phyloP scores from a whole-genome alignment of 768 basidiomycete species.

The Leccinum rimulosum region DNA sequence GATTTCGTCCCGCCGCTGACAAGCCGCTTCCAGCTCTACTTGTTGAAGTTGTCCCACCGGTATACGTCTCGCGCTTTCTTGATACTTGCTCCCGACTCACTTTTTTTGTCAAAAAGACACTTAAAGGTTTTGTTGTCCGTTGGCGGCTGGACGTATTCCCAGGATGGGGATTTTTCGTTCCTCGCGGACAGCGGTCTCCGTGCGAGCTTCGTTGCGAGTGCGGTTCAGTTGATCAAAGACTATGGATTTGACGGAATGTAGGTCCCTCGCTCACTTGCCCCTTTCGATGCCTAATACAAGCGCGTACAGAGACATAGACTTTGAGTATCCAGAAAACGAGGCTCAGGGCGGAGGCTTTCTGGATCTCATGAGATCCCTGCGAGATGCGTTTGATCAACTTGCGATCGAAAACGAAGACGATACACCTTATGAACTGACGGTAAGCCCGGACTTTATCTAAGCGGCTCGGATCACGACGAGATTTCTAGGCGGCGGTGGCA shows the following conservation, averaged over 20 bases:
- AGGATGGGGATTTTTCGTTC: conserved; percentile 65
- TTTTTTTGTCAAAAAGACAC: conserved; percentile 29
- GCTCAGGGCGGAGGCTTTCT: conserved; percentile 67
- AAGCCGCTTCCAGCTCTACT: conserved; percentile 33
- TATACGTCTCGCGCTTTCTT: conserved; percentile 12
- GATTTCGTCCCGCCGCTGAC: not conserved
- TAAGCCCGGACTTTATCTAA: conserved; percentile 10
- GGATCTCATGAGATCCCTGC: conserved; percentile 57
- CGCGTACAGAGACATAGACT: conserved; percentile 63
- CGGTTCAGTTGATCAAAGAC: conserved; percentile 64
- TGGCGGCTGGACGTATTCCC: conserved; percentile 71
- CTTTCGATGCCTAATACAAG: not conserved
- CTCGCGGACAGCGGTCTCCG: conserved; percentile 50
- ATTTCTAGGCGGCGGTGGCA: conserved; percentile 50
- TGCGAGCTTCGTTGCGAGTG: conserved; percentile 55
- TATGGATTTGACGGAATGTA: conserved; percentile 82
- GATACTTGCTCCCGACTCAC: not conserved
- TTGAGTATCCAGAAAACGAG: conserved; percentile 65
- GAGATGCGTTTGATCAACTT: conserved; percentile 60
- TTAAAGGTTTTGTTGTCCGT: conserved; percentile 52
- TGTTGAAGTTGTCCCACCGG: conserved; percentile 60
- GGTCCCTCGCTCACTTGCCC: conserved; percentile 13
- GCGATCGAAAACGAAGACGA: conserved; percentile 58
- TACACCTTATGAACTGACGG: conserved; percentile 57
- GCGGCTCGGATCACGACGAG: not conserved